Base-by-base conservation (phyloP, 1,284 basidiomycete species). In the Fomitopsis palustris region DNA sequence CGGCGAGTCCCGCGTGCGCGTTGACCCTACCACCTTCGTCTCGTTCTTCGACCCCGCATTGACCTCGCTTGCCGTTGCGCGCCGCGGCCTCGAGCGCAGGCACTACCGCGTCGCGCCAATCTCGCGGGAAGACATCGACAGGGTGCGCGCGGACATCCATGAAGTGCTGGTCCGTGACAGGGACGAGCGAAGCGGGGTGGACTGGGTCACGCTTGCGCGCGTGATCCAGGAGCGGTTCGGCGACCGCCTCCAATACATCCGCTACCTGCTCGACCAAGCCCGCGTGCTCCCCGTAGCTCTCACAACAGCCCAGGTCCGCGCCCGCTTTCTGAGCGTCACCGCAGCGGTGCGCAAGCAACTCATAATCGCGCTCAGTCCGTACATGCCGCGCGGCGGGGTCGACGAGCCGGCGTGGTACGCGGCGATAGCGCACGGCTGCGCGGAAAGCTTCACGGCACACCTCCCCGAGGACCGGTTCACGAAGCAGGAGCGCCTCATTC, bases 11-110 rank as follows among this genome's bases (percentile, higher is more conserved):
- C 49, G 49, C n/a, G 49, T 52, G 17, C 49, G 21, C 12, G 31
- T 52, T n/a, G 31, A 52, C 49, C 31, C 49, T n/a, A 12, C 49
- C 16, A 52, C 49, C 3, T 17, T 52, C 31, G 12, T 52, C 17
- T 52, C 49, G 17, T 52, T 52, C 49, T 52, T 52, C 49, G 49
- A 52, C 12, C 49, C 49, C 31, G 49, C 49, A n/a, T 31, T 52
- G 17, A 23, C 31, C 7, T 52, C 49, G 19, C 49, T 52, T 19
- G n/a, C 14, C 12, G 49, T 6, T 1, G 29, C 49, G 19, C 49
- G 49, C 6, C 49, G n/a, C 31, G 49, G 31, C n/a, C 49, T 52
- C 9, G 9, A 19, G 6, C 49, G 49, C 27, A 37, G 14, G 31
- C 31, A 52, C n/a, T 52, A 52, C 31, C 29, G 49, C 29, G 8